These are phyloP conservation scores for Teratosphaeria gauchensis DNA, from an alignment of 2,329 filamentous ascomycete genomes.

Conservation along the genomic window DNA sequence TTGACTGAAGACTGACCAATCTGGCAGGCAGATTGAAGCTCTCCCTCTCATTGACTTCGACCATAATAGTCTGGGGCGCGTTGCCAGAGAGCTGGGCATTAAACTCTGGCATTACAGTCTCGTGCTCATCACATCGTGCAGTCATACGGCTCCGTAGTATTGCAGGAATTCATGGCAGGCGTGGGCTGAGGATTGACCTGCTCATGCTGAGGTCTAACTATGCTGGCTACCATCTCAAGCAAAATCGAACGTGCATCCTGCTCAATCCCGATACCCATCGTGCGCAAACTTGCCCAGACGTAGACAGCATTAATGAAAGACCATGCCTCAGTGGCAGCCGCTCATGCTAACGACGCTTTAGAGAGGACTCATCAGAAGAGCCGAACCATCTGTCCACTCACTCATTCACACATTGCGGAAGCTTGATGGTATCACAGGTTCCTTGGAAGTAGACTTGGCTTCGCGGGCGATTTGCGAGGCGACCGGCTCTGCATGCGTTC, in stretches of 20 bases:
- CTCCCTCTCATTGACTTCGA: not conserved
- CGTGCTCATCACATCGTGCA: not conserved
- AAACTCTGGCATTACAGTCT: not conserved
- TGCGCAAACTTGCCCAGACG: not conserved
- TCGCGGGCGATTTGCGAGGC: conserved; percentile 3
- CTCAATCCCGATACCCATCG: not conserved
- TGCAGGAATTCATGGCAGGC: not conserved
- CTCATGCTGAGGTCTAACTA: not conserved
- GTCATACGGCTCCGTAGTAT: not conserved
- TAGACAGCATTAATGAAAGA: not conserved
- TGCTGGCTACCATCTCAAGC: not conserved
- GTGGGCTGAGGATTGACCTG: not conserved
- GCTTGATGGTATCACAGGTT: not conserved
- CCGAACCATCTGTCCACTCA: conserved; percentile 1
- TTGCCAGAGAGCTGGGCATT: no score
- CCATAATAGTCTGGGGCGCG: not conserved
- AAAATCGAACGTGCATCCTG: not conserved
- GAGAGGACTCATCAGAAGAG: conserved; percentile 11
- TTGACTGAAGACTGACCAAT: not conserved
- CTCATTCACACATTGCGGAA: conserved; percentile 1
- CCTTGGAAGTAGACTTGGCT: not conserved
- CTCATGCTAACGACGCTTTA: conserved; percentile 9
- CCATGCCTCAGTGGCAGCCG: not conserved
- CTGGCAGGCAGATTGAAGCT: not conserved
- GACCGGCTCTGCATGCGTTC: conserved; percentile 3